phyloP scores from a whole-genome alignment of 371 early-diverging fungal genomes.

The Lichtheimia ramosa region DNA sequence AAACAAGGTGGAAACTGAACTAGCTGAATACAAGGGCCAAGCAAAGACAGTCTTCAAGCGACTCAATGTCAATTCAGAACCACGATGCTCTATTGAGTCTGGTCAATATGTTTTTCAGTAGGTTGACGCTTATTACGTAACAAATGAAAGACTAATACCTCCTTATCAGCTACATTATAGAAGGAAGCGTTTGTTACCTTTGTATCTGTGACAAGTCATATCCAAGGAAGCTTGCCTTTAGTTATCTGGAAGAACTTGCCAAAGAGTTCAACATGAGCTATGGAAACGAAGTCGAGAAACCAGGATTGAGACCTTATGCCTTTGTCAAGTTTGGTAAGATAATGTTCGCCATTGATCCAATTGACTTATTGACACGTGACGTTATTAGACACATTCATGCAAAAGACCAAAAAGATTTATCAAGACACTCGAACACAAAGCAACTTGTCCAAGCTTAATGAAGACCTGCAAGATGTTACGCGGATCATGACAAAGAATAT shows the following conservation, averaged over 20 bases:
- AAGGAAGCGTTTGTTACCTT: slow-evolving; percentile 91
- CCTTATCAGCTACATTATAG: slow-evolving; percentile 82
- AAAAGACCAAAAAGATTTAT: slow-evolving; percentile 94
- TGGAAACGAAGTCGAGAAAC: slow-evolving; percentile 82
- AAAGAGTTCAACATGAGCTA: slow-evolving; percentile 93
- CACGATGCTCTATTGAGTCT: slow-evolving; percentile 93
- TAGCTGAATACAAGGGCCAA: slow-evolving; percentile 91
- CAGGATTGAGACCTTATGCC: slow-evolving; percentile 92
- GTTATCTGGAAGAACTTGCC: slow-evolving; percentile 91
- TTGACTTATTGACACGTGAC: not conserved
- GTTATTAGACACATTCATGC: slow-evolving; percentile 88
- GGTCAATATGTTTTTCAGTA: slow-evolving; percentile 88
- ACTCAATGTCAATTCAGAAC: slow-evolving; percentile 84
- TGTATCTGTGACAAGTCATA: slow-evolving; percentile 93
- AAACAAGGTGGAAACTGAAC: slow-evolving; percentile 67
- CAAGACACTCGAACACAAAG: slow-evolving; percentile 93
- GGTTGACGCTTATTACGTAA: slow-evolving; percentile 16
- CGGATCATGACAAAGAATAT: slow-evolving; percentile 98
- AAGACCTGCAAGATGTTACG: slow-evolving; percentile 94
- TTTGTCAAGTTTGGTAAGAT: slow-evolving; percentile 91
- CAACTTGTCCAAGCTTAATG: slow-evolving; percentile 91
- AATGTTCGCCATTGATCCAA: not conserved
- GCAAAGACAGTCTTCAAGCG: slow-evolving; percentile 90
- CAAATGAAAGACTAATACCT: too few relatives aligned
- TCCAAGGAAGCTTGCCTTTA: slow-evolving; percentile 94